Base-by-base conservation (phyloP, 2,329 filamentous ascomycete species). In the Hyphodiscus sp. region DNA sequence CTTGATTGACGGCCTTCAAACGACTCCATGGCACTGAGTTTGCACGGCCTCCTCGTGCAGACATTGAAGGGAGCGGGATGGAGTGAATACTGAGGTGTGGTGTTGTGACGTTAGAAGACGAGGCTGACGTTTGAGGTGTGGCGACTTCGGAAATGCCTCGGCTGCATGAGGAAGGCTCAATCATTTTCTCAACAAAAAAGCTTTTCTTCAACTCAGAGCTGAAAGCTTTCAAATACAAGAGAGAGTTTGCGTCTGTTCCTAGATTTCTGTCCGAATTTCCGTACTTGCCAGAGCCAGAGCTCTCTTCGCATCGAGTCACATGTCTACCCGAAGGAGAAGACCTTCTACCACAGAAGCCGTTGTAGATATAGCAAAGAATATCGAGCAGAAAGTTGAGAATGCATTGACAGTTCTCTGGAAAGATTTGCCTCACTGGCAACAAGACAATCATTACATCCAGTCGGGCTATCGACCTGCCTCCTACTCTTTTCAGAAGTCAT, bases 1-100 rank as follows among this genome's bases (percentile, higher is more conserved):
- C 91, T 53, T 83, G 74, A 45, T 86, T 81, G 56, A 85, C 79
- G 13, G 88, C 86, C 69, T 87, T 91, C 59, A 95, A 74, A 58
- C 87, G 78, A 55, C 80, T 81, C 83, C 86, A 89, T 61, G 81
- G 76, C 49, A 78, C 77, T 47, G 82, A 80, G 42, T 68, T 64
- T 41, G 70, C 65, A 55, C 73, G 70, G 60, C 59, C 61, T 45
- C 64, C 63, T 29, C 63, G 66, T 45, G 60, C 51, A 20, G 63
- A 61, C 63, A 67, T 67, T 50, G 52, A 58, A 53, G 41, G 33
- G 45, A 45, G 15, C 30, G 33, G 33, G 11, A n/a, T 13, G 33
- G 33, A n/a, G 33, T 6, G 11, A 10, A 15, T 38, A n/a, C 5
- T 38, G 11, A 5, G 33, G 33, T 38, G 50, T 47, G 33, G 41